phyloP scores from a whole-genome alignment of 352 stramenopile genomes.

The Globisporangium heterothallicum region DNA sequence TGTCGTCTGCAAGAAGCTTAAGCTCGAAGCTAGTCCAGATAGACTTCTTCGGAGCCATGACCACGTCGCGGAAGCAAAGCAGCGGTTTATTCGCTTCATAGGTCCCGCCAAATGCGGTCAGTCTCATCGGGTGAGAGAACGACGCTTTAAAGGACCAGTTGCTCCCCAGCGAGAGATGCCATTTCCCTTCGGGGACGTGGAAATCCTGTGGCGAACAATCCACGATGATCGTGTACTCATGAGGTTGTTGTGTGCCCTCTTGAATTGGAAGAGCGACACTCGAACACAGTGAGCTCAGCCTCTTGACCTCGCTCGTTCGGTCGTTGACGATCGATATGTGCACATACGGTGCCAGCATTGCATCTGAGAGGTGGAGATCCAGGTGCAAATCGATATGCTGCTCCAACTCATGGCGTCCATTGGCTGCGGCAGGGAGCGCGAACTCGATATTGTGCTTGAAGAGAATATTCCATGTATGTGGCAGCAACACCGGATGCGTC shows the following conservation, averaged over 20 bases:
- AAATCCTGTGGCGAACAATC: constrained; percentile 32
- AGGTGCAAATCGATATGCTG: constrained; percentile 30
- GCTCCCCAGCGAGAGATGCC: constrained; percentile 54
- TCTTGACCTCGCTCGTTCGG: constrained; percentile 25
- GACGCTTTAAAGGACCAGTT: constrained; percentile 35
- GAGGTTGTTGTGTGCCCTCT: constrained; percentile 1
- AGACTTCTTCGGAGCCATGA: constrained; percentile 36
- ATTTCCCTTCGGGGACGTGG: constrained; percentile 39
- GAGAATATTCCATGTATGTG: constrained; percentile 48
- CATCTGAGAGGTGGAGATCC: constrained; percentile 57
- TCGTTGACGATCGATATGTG: constrained; percentile 52
- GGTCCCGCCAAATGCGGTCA: constrained; percentile 37
- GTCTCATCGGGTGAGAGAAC: constrained; percentile 28
- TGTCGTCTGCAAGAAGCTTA: constrained; percentile 25
- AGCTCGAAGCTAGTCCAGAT: constrained; percentile 45
- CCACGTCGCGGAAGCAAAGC: constrained; percentile 58
- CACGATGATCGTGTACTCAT: constrained; percentile 51
- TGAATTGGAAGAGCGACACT: constrained; percentile 15
- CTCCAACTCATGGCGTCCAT: background rate
- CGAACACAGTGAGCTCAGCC: constrained; percentile 27
- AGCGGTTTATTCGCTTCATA: constrained; percentile 70
- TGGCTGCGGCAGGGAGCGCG: background rate
- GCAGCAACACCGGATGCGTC: constrained; percentile 34
- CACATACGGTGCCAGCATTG: constrained; percentile 32
- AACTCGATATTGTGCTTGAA: constrained; percentile 60